These are phyloP conservation scores for Leccinum ochraceum DNA, from an alignment of 768 basidiomycete species.

Conservation along the genomic window DNA sequence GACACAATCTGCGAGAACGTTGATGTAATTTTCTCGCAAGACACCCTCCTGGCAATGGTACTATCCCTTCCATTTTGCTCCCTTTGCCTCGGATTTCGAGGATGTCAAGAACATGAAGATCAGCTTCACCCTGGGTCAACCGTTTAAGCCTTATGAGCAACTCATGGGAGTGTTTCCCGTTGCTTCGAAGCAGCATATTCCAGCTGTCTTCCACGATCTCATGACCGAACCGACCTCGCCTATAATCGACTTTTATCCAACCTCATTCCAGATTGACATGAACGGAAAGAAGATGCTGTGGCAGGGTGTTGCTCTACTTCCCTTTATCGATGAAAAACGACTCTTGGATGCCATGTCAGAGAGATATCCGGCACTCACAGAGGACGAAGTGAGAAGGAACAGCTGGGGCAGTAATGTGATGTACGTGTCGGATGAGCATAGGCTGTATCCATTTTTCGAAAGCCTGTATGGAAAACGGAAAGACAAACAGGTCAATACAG, in stretches of 20 bases:
- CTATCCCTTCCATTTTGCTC: conserved; percentile 98
- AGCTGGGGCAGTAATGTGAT: conserved; percentile 81
- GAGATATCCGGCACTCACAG: conserved; percentile 63
- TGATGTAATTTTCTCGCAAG: conserved; percentile 39
- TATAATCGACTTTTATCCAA: conserved; percentile 95
- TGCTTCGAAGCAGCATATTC: conserved; percentile 83
- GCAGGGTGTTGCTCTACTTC: conserved; percentile 96
- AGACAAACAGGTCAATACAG: conserved; percentile 59
- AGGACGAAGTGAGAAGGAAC: conserved; percentile 85
- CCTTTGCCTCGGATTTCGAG: conserved; percentile 93
- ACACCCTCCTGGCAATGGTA: conserved; percentile 99
- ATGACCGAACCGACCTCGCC: conserved; percentile 89
- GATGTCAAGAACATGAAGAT: conserved; percentile 79
- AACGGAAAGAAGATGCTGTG: conserved; percentile 99
- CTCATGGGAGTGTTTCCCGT: conserved; percentile 98
- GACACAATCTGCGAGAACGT: conserved; percentile 3
- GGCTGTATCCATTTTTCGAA: conserved; percentile 85
- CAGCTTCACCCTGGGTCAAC: conserved; percentile 74
- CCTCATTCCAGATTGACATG: conserved; percentile 95
- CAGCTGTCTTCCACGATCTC: conserved; percentile 77
- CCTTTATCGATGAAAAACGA: conserved; percentile 89
- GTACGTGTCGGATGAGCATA: conserved; percentile 82
- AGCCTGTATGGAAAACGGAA: conserved; percentile 90
- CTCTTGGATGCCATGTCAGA: conserved; percentile 81
- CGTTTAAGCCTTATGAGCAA: conserved; percentile 97